phyloP scores from a whole-genome alignment of 768 basidiomycete genomes.

The Exsudoporus frostii region DNA sequence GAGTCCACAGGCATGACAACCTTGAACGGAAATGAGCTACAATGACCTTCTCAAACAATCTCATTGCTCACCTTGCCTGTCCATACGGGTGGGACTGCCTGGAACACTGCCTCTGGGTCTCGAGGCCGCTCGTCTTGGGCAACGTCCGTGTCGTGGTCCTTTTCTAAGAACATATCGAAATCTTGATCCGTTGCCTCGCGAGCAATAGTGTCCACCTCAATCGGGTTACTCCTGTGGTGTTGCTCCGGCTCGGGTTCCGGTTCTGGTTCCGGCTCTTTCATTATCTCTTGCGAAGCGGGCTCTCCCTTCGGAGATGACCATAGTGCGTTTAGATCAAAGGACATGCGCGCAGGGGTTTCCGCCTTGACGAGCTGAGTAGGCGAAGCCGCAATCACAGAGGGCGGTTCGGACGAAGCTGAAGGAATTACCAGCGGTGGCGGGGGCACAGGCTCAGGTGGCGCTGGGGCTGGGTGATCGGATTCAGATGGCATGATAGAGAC shows the following conservation, averaged over 20 bases:
- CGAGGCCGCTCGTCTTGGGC: constrained; percentile 29
- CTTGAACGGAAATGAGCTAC: constrained; percentile 38
- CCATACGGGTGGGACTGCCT: constrained; percentile 66
- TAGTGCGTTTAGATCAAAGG: constrained; percentile 71
- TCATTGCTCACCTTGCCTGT: constrained; percentile 57
- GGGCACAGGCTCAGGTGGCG: constrained; percentile 17
- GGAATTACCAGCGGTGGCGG: constrained; percentile 45
- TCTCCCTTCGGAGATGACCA: constrained; percentile 57
- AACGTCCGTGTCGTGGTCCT: constrained; percentile 41
- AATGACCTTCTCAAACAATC: neutral
- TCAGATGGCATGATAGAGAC: constrained; percentile 4
- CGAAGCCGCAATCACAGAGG: constrained; percentile 24
- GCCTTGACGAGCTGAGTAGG: constrained; percentile 33
- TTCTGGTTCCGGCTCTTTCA: constrained; percentile 26
- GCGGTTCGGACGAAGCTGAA: constrained; percentile 36
- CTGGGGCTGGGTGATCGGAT: constrained; percentile 4
- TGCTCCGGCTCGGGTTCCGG: constrained; percentile 28
- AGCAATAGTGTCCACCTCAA: constrained; percentile 39
- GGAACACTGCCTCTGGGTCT: constrained; percentile 48
- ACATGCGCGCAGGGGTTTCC: constrained; percentile 44
- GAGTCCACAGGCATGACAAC: constrained; percentile 80
- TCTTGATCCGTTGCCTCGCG: constrained; percentile 68
- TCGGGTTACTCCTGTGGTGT: constrained; percentile 41
- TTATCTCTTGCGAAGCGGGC: constrained; percentile 13
- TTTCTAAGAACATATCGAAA: constrained; percentile 83